phyloP scores from a whole-genome alignment of 805 yeast species.

The Blastobotrys terrestris region DNA sequence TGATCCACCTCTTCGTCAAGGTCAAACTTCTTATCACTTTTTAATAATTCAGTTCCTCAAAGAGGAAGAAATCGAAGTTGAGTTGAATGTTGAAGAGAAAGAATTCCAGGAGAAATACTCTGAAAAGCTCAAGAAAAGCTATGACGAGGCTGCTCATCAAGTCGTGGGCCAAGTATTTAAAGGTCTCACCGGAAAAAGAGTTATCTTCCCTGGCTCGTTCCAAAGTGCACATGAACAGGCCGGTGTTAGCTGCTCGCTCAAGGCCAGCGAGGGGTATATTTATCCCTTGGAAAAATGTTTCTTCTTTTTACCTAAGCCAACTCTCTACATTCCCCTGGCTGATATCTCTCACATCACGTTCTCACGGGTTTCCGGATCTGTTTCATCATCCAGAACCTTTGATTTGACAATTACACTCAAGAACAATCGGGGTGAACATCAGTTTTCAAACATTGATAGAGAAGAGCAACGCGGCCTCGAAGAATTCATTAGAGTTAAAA shows the following conservation, averaged over 20 bases:
- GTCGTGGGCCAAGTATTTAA: constrained; percentile 84
- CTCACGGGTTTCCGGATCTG: constrained; percentile 81
- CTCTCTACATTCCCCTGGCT: constrained; percentile 79
- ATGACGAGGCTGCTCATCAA: constrained; percentile 78
- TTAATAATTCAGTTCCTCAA: constrained; percentile 81
- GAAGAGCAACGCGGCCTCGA: constrained; percentile 84
- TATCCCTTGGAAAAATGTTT: constrained; percentile 91
- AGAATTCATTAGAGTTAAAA: constrained; percentile 67
- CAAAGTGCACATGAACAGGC: constrained; percentile 70
- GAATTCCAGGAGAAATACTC: constrained; percentile 73
- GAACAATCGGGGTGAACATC: constrained; percentile 61
- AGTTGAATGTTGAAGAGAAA: constrained; percentile 74
- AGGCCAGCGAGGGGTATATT: constrained; percentile 91
- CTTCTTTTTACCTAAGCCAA: constrained; percentile 88
- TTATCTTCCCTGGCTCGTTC: constrained; percentile 79
- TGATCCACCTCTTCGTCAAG: constrained; percentile 97
- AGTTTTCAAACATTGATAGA: constrained; percentile 81
- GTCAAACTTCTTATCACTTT: constrained; percentile 94
- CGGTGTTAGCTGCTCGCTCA: constrained; percentile 85
- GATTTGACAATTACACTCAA: constrained; percentile 77
- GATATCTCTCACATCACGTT: constrained; percentile 74
- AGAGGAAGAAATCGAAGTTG: constrained; percentile 89
- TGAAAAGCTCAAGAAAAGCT: constrained; percentile 62
- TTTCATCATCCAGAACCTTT: constrained; percentile 77
- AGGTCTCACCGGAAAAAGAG: constrained; percentile 83